Evolutionary conservation across 306 rosid species (phyloP).

Genomic region (Astragalus glycyphyllos): DNA sequence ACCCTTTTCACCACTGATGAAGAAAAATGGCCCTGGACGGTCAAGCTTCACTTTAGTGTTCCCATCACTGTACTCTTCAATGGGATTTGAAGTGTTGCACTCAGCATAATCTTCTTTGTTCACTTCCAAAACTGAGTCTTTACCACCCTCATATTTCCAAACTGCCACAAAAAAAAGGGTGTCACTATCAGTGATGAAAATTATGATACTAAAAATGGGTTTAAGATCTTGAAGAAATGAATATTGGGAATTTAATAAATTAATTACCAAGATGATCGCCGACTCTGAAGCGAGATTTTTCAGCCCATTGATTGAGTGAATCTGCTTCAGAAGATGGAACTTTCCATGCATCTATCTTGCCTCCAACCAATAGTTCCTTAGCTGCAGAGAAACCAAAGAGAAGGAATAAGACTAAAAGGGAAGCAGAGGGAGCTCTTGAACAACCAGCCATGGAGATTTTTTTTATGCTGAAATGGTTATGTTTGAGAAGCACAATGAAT

Average conservation of each 20-base stretch:
- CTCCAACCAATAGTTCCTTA: constrained; percentile 74
- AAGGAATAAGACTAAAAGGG: constrained; percentile 44
- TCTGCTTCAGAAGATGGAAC: constrained; percentile 74
- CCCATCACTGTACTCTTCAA: constrained; percentile 61
- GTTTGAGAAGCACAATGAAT: background rate
- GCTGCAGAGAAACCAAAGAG: constrained; percentile 65
- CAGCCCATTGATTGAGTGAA: constrained; percentile 87
- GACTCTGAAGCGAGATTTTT: constrained; percentile 59
- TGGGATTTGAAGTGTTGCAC: constrained; percentile 64
- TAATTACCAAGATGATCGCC: constrained; percentile 73
- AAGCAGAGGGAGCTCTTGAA: constrained; percentile 45
- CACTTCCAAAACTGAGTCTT: constrained; percentile 87
- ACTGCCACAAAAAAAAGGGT: constrained; percentile 45
- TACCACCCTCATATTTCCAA: constrained; percentile 73
- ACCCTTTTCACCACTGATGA: constrained; percentile 82
- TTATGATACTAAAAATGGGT: background rate
- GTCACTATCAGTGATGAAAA: background rate
- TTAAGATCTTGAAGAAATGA: background rate
- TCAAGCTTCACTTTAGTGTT: constrained; percentile 71
- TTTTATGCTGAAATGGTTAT: background rate
- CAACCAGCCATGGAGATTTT: constrained; percentile 57
- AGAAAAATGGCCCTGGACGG: constrained; percentile 71
- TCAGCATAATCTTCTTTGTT: constrained; percentile 58
- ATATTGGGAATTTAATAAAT: background rate
- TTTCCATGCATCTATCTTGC: constrained; percentile 71